Evolutionary conservation across 1,139 yeast genomes (phyloP).

Genomic region (Zygoascus meyerae): DNA sequence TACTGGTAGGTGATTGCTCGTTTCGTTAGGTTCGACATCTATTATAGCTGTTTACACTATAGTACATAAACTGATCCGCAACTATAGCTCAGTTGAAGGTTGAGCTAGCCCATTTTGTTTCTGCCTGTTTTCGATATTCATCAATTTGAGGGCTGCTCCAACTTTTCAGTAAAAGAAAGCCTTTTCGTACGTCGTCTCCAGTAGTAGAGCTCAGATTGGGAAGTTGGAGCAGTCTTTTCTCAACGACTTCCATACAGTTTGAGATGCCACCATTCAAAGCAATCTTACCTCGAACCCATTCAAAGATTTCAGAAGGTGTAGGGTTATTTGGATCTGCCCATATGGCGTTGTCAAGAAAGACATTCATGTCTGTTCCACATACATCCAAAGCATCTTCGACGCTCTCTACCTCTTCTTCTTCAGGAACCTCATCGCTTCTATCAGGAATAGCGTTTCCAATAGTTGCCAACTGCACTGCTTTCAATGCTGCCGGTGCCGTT

Average conservation of each 20-base stretch:
- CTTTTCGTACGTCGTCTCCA: constrained; percentile 10
- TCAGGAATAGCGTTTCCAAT: constrained; percentile 26
- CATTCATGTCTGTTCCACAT: constrained; percentile 9
- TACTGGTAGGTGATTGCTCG: background rate
- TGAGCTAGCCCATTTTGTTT: background rate
- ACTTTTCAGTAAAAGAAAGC: constrained; percentile 13
- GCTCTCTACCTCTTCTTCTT: constrained; percentile 18
- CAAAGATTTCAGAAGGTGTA: constrained; percentile 11
- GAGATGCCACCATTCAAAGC: constrained; percentile 15
- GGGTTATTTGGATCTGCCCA: constrained; percentile 8
- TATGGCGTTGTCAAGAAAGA: constrained; percentile 6
- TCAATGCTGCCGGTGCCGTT: constrained; percentile 28
- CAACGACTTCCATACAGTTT: constrained; percentile 11
- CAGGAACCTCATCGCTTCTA: constrained; percentile 23
- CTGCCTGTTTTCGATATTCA: constrained; percentile 13
- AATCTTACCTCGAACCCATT: constrained; percentile 21
- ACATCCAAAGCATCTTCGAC: constrained; percentile 16
- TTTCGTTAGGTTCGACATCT: background rate
- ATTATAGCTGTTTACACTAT: too few species aligned
- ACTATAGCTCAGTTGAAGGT: background rate
- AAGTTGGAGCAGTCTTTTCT: constrained; percentile 10
- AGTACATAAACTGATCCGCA: too few species aligned
- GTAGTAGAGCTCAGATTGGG: constrained; percentile 1
- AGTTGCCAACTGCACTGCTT: constrained; percentile 29
- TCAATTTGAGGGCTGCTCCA: constrained; percentile 17